phyloP scores from a whole-genome alignment of 2,329 filamentous ascomycete genomes.

The Remersonia thermophila region DNA sequence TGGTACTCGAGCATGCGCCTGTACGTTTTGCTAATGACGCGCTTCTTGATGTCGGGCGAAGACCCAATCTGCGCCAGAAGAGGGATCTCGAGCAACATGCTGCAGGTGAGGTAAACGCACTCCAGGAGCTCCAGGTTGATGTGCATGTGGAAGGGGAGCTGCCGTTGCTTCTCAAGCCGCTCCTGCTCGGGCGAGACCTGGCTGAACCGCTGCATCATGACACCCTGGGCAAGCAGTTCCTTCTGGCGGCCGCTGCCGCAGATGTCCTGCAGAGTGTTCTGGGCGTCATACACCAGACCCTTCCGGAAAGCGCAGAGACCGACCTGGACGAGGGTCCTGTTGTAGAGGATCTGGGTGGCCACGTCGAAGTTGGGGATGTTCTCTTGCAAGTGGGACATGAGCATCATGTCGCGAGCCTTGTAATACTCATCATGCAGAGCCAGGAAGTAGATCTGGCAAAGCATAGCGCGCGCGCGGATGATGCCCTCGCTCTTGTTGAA shows the following conservation, averaged over 20 bases:
- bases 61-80: conserved; percentile 93
- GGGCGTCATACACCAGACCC: conserved; percentile 91
- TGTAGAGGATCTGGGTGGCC: conserved; percentile 95
- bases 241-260: conserved; percentile 96
- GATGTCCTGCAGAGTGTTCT: conserved; percentile 95
- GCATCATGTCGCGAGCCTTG: conserved; percentile 95
- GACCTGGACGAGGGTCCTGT: conserved; percentile 93
- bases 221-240: conserved; percentile 92
- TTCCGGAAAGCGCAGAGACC: conserved; percentile 97
- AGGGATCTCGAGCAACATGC: conserved; percentile 97
- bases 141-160: conserved; percentile 99
- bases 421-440: conserved; percentile 97
- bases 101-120: conserved; percentile 97
- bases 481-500: conserved; percentile 93
- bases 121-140: conserved; percentile 98
- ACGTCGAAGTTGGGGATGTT: conserved; percentile 95
- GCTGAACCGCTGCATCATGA: conserved; percentile 94
- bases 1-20: conserved; percentile 98
- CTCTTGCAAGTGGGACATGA: conserved; percentile 98
- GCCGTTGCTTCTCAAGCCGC: conserved; percentile 89
- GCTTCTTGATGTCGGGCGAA: conserved; percentile 92
- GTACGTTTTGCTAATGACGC: conserved; percentile 98
- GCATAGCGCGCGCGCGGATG: conserved; percentile 89
- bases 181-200: conserved; percentile 97
- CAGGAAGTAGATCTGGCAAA: conserved; percentile 97